phyloP scores from a whole-genome alignment of 2,329 filamentous ascomycete species.

The Colletotrichum gigasporum region DNA sequence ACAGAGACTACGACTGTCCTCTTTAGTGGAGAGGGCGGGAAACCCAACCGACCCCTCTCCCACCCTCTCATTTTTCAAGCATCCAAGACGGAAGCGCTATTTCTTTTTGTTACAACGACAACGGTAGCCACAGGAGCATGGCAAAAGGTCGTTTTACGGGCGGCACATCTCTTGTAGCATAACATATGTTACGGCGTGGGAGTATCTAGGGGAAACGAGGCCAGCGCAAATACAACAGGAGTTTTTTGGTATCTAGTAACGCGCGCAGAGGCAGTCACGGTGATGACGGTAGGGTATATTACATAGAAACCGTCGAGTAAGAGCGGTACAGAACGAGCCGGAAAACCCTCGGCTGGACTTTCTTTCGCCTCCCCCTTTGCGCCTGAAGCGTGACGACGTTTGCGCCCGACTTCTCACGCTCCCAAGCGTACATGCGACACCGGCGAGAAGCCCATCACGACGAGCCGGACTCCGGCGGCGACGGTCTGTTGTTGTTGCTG shows the following conservation, averaged over 20 bases:
- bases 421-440: too few species aligned
- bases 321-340: background rate
- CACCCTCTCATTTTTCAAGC: conserved; percentile 23
- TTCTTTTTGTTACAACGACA: background rate
- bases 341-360: background rate
- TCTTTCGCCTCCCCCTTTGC: background rate
- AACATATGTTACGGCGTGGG: background rate
- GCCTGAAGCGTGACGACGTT: background rate
- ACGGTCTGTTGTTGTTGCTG: background rate
- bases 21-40: background rate
- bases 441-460: too few species aligned
- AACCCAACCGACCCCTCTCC: background rate
- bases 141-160: background rate
- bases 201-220: background rate
- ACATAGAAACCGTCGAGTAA: background rate
- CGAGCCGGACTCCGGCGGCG: background rate
- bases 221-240: background rate
- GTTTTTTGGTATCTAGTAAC: conserved; percentile 4
- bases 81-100: background rate
- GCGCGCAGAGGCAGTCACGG: background rate
- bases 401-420: too few species aligned
- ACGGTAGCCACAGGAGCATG: background rate
- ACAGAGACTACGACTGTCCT: conserved; percentile 16
- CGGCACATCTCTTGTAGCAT: conserved; percentile 7
- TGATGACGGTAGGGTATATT: background rate